A percentile compares a stretch with the other conserved stretches of the same genome.
Evolutionary conservation across 208 protist species (phyloP).

Genomic region (Leishmania amazonensis): DNA sequence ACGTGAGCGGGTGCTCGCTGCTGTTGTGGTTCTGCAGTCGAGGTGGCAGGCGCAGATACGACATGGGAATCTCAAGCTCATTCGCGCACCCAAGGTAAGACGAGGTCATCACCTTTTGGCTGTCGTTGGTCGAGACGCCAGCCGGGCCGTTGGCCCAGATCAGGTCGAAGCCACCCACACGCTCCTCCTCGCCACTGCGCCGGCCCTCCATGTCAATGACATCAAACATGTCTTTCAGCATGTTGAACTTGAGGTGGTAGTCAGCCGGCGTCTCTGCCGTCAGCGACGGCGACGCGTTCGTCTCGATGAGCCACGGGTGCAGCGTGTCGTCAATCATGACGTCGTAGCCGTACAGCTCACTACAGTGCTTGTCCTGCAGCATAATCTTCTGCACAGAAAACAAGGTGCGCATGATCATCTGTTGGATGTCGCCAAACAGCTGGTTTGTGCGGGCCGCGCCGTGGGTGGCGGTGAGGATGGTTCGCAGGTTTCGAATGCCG

Average conservation of each 20-base stretch:
- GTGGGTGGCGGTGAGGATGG: slow-evolving; percentile 84
- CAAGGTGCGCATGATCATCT: slow-evolving; percentile 88
- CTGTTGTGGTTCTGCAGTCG: slow-evolving; percentile 72
- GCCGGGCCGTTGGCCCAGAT: slow-evolving; percentile 88
- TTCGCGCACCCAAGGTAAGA: slow-evolving; percentile 85
- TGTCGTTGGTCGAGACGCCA: slow-evolving; percentile 28
- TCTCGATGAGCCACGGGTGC: slow-evolving; percentile 91
- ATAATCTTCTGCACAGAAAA: slow-evolving; percentile 83
- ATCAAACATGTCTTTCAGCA: slow-evolving; percentile 94
- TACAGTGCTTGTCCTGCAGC: slow-evolving; percentile 87
- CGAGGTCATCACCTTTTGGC: slow-evolving; percentile 19
- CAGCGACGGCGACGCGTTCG: slow-evolving; percentile 92
- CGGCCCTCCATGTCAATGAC: slow-evolving; percentile 89
- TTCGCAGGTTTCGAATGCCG: slow-evolving; percentile 80
- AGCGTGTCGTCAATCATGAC: slow-evolving; percentile 89
- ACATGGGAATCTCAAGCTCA: slow-evolving; percentile 86
- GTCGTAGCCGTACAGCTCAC: slow-evolving; percentile 93
- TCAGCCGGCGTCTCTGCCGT: slow-evolving; percentile 94
- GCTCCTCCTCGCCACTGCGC: slow-evolving; percentile 68
- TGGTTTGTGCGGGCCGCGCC: slow-evolving; percentile 81
- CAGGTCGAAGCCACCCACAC: slow-evolving; percentile 90
- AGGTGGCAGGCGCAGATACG: slow-evolving; percentile 81
- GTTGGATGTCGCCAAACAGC: slow-evolving; percentile 94
- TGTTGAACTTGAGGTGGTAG: slow-evolving; percentile 95
- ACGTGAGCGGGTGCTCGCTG: slow-evolving; percentile 83